phyloP scores from a whole-genome alignment of 768 basidiomycete species.

The Termitomyces sp. region DNA sequence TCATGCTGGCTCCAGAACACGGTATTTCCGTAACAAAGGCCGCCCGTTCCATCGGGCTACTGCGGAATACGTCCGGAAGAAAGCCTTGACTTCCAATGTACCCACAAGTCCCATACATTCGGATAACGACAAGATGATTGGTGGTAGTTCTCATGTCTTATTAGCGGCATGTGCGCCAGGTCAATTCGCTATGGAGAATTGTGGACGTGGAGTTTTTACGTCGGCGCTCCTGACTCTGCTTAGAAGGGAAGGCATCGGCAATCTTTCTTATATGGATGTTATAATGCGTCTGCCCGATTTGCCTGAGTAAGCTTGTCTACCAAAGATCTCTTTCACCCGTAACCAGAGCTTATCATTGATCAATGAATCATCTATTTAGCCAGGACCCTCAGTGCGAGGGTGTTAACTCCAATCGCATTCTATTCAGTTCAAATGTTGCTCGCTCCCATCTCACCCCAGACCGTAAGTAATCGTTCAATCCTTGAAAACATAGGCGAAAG shows the following conservation, averaged over 20 bases:
- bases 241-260: neutral
- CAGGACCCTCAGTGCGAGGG: too few species aligned
- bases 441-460: too few species aligned
- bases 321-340: too few species aligned
- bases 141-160: neutral
- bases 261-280: constrained; percentile 4
- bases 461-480: too few species aligned
- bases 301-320: neutral
- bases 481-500: too few species aligned
- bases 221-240: neutral
- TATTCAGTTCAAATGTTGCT: too few species aligned
- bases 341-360: too few species aligned
- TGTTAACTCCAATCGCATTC: too few species aligned
- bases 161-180: constrained; percentile 5
- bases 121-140: neutral
- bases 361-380: too few species aligned
- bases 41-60: neutral
- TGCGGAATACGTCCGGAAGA: too few species aligned
- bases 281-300: constrained; percentile 1
- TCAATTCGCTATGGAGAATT: constrained; percentile 2
- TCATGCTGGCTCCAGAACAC: neutral
- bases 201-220: constrained; percentile 1
- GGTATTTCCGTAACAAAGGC: neutral
- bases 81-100: neutral
- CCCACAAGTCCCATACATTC: neutral